Base-by-base conservation (phyloP, 2,329 filamentous ascomycete species). In the Colletotrichum sp. region DNA sequence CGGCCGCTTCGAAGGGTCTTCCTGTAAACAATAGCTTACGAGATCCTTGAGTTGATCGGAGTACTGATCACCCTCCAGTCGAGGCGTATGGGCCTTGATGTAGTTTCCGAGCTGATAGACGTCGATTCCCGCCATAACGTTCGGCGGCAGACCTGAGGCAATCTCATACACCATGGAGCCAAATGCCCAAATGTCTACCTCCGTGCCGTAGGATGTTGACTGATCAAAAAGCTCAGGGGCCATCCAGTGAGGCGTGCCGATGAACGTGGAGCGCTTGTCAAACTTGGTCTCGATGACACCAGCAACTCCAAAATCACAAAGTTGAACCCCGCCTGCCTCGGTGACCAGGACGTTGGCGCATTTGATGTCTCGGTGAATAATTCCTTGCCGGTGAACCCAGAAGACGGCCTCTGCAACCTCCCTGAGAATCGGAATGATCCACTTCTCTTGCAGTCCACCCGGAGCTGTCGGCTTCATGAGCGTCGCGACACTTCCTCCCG, bases 171-270 rank as follows among this genome's bases (percentile, higher is more conserved):
- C 88, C 83, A 96, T 94, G 76, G 94, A 94, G 3, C 95, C 95
- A 81, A 95, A 96, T 3, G 95, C 94, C 95, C 95, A 97, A 66
- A 96, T 95, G 79, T 97, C 95, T 58, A 94, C 92, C 80, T 94
- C 93, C 16, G 92, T 93, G 74, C 93, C 93, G 81, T 94, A 94
- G 7, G 92, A 91, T 12, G 90, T 88, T 6, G 90, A 87, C 48
- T 90, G 88, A 73, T 93, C 91, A 79, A 94, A 93, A 15, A 96
- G 88, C 80, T 97, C 95, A 0, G 94, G 94, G 0, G 95, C 94
- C 94, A 97, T 96, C 94, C 94, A 97, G 83, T 96, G 93, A 5
- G 93, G 93, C 0, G 95, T 97, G 27, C 95, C 95, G 71, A 96
- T 94, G 65, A 96, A 93, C 1, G 95, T 96, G 6, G 93, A 93